These are phyloP conservation scores for Aspergillus sp. DNA, from an alignment of 2,329 filamentous ascomycete genomes.

Conservation along the genomic window DNA sequence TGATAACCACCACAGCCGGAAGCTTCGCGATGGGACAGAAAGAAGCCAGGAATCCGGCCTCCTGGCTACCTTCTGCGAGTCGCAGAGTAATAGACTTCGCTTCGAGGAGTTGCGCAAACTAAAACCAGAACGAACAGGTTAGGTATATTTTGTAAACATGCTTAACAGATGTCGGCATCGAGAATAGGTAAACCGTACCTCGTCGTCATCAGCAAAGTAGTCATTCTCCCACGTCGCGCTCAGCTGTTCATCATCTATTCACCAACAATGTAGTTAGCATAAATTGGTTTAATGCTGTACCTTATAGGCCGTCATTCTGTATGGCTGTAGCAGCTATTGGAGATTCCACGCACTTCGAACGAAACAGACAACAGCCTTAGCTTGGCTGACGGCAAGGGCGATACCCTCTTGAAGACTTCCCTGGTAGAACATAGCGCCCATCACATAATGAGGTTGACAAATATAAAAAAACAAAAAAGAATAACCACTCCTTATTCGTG, in stretches of 20 bases:
- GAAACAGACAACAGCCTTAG: slow-evolving; percentile 77
- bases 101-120: slow-evolving; percentile 52
- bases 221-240: slow-evolving; percentile 66
- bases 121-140: slow-evolving; percentile 4
- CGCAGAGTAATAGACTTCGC: slow-evolving; percentile 61
- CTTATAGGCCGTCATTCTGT: neutral
- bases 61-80: slow-evolving; percentile 63
- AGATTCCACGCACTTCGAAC: slow-evolving; percentile 55
- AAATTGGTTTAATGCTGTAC: neutral
- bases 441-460: slow-evolving; percentile 4
- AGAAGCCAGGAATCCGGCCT: slow-evolving; percentile 71
- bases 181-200: neutral
- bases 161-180: neutral
- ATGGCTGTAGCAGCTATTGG: slow-evolving; percentile 1
- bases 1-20: slow-evolving; percentile 74
- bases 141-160: slow-evolving; percentile 1
- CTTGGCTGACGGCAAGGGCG: slow-evolving; percentile 60
- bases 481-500: neutral
- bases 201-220: slow-evolving; percentile 49
- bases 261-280: neutral
- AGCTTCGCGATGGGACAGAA: slow-evolving; percentile 72
- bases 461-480: neutral
- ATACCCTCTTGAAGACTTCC: slow-evolving; percentile 78
- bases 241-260: slow-evolving; percentile 58
- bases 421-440: slow-evolving; percentile 63